phyloP scores from a whole-genome alignment of 202 grass and related monocot species.

The Dendrocalamus latiflorus region DNA sequence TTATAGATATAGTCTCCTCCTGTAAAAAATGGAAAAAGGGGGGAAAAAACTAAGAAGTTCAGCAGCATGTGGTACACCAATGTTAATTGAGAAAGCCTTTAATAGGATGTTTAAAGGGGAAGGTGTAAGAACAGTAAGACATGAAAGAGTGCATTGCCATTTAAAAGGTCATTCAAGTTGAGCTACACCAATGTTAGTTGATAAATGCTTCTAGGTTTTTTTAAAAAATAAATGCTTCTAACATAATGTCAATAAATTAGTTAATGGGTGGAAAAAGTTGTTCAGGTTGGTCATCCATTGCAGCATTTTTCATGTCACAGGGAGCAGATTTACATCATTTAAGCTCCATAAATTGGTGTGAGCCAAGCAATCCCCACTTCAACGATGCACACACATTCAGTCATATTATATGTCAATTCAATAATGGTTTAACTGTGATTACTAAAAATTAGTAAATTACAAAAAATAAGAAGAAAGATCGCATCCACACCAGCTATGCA shows the following conservation, averaged over 20 bases:
- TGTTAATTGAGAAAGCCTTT: neutral
- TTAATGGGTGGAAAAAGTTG: slow-evolving; percentile 1
- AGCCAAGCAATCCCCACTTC: neutral
- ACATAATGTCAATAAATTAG: neutral
- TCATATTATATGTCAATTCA: neutral
- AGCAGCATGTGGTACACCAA: neutral
- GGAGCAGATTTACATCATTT: neutral
- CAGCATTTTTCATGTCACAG: slow-evolving; percentile 11
- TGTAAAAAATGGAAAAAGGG: slow-evolving; percentile 27
- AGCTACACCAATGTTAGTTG: slow-evolving; percentile 1
- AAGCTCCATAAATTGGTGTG: neutral
- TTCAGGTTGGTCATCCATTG: neutral
- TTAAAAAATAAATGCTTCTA: neutral
- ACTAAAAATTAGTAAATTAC: neutral
- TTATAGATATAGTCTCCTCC: slow-evolving; percentile 98
- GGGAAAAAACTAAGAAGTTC: neutral
- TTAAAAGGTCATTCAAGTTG: neutral
- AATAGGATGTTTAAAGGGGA: neutral
- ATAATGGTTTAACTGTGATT: neutral
- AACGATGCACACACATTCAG: neutral
- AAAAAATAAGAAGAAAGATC: neutral
- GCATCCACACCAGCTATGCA: neutral
- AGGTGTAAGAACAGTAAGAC: neutral
- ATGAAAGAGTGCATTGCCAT: slow-evolving; percentile 18
- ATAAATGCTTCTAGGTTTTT: neutral